Conservation (phyloP, 2,329 filamentous ascomycete species). For the Lachnellula cervina region DNA sequence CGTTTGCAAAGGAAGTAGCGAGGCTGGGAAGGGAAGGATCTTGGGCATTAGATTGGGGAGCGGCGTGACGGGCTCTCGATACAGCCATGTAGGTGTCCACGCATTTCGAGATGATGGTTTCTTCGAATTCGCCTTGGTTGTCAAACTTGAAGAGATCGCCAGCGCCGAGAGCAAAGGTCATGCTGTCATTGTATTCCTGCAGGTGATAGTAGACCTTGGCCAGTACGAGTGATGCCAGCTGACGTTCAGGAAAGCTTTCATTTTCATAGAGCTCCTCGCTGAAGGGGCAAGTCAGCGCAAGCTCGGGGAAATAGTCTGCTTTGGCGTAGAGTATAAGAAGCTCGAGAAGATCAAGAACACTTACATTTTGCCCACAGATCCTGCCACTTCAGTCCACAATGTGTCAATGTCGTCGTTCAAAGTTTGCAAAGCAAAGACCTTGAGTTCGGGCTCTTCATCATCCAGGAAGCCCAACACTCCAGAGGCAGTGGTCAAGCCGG, state of each 20-base stretch:
- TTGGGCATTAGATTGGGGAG: slow-evolving; percentile 44
- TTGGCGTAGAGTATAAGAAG: neutral
- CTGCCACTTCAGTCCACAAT: slow-evolving; percentile 95
- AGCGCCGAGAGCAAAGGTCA: slow-evolving; percentile 93
- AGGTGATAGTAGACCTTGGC: slow-evolving; percentile 99
- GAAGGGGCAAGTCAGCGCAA: slow-evolving; percentile 21
- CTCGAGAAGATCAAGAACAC: slow-evolving; percentile 29
- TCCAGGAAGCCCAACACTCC: slow-evolving; percentile 93
- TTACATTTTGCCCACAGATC: slow-evolving; percentile 89
- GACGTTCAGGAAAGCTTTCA: slow-evolving; percentile 86
- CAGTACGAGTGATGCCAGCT: slow-evolving; percentile 88
- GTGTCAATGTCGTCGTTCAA: slow-evolving; percentile 96
- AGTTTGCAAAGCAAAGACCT: slow-evolving; percentile 89
- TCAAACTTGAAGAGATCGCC: slow-evolving; percentile 94
- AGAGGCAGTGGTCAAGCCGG: slow-evolving; percentile 87
- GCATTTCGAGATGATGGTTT: slow-evolving; percentile 98
- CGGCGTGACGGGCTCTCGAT: slow-evolving; percentile 54
- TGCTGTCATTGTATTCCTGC: slow-evolving; percentile 98
- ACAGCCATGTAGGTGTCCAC: slow-evolving; percentile 95
- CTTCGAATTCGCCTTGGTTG: slow-evolving; percentile 88
- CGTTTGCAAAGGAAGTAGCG: slow-evolving; percentile 71
- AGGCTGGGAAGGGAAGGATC: slow-evolving; percentile 49
- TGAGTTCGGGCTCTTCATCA: slow-evolving; percentile 90
- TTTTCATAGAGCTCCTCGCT: slow-evolving; percentile 98
- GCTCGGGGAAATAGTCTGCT: neutral